Conservation (phyloP, 169 alveolate genomes). For the Miamiensis avidus region DNA sequence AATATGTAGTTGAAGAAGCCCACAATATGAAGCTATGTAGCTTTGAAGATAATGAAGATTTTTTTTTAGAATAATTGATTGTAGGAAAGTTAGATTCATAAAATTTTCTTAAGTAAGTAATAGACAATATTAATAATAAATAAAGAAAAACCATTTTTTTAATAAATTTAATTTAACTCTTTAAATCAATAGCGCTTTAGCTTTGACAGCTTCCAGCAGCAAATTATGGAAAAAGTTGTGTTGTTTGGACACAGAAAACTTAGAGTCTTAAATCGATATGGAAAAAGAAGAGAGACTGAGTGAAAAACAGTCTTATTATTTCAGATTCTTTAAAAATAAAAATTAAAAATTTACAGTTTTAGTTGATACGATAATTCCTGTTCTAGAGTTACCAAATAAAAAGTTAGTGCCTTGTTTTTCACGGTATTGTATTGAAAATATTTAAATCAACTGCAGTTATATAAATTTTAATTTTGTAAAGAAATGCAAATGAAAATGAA, state of each 20-base stretch:
- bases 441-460: no score
- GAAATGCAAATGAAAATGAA: conserved; percentile 29
- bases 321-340: neutral
- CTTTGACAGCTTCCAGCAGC: neutral
- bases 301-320: no score
- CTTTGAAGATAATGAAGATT: neutral
- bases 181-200: neutral
- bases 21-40: neutral
- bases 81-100: neutral
- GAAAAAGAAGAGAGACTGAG: neutral
- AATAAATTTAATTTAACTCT: no score
- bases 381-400: neutral
- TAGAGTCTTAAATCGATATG: neutral
- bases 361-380: neutral
- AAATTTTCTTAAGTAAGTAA: neutral
- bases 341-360: neutral
- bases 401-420: neutral
- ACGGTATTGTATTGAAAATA: no score
- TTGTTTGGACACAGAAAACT: neutral
- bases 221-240: neutral
- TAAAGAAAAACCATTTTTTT: neutral
- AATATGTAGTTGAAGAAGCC: neutral
- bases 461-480: no score
- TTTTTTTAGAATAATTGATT: neutral
- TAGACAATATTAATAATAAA: no score